phyloP scores from a whole-genome alignment of 2,329 filamentous ascomycete species.

The Fusarium sp. region DNA sequence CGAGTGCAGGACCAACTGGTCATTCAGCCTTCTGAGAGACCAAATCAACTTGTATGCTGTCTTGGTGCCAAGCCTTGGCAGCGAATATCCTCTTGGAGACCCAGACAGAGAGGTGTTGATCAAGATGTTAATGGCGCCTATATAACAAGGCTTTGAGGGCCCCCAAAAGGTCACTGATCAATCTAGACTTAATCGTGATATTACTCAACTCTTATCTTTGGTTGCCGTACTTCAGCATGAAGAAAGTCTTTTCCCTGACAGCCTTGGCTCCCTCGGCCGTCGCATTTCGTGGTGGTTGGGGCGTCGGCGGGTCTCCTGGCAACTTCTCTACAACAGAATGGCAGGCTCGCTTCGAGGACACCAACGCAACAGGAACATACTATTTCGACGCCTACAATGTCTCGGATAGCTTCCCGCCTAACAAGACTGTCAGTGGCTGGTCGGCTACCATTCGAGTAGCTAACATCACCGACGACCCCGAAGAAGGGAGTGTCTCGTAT shows the following conservation, averaged over 20 bases:
- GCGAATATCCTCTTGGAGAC: neutral
- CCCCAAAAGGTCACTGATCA: neutral
- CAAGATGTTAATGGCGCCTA: neutral
- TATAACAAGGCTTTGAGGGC: neutral
- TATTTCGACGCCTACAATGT: constrained; percentile 17
- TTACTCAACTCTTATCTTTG: neutral
- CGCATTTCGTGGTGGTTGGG: constrained; percentile 4
- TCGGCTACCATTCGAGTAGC: constrained; percentile 21
- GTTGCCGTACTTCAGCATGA: neutral
- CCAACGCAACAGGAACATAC: constrained; percentile 20
- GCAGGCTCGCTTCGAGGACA: constrained; percentile 16
- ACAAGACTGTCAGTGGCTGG: constrained; percentile 11
- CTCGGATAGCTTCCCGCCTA: constrained; percentile 17
- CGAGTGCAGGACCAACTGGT: neutral
- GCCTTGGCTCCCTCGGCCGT: neutral
- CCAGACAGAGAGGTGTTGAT: neutral
- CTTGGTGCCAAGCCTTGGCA: neutral
- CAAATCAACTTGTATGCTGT: neutral
- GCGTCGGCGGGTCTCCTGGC: neutral
- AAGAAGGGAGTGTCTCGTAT: constrained; percentile 1
- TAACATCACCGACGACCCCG: constrained; percentile 25
- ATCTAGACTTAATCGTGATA: constrained; percentile 1
- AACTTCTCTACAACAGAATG: constrained; percentile 14
- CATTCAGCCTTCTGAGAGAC: neutral
- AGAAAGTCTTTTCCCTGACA: neutral